phyloP scores from a whole-genome alignment of 1,139 yeast species.

The Candida pseudoviswanathii region DNA sequence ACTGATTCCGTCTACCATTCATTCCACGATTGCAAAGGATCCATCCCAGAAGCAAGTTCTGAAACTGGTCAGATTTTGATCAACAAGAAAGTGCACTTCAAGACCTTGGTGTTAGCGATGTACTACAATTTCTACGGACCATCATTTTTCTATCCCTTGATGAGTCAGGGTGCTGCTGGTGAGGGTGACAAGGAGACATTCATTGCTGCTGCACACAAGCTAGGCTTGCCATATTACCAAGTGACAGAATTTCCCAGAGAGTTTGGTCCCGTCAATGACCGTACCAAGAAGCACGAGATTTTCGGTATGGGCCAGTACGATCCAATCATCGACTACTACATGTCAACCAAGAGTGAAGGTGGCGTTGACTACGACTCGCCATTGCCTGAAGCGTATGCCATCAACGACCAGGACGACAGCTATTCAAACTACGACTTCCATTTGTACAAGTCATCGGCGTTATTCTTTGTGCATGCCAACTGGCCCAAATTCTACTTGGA shows the following conservation, averaged over 20 bases:
- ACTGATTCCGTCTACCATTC: conserved; percentile 18
- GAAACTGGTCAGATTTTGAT: conserved; percentile 63
- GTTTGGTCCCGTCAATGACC: conserved; percentile 31
- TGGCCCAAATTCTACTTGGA: conserved; percentile 37
- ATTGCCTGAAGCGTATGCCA: conserved; percentile 25
- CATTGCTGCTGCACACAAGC: conserved; percentile 58
- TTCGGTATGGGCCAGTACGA: conserved; percentile 45
- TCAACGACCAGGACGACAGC: conserved; percentile 21
- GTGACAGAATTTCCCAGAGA: conserved; percentile 45
- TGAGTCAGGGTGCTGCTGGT: conserved; percentile 62
- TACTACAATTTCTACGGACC: conserved; percentile 62
- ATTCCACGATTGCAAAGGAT: conserved; percentile 54
- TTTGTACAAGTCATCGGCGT: conserved; percentile 28
- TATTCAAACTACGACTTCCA: conserved; percentile 33
- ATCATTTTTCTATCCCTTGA: conserved; percentile 51
- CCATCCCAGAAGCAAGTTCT: conserved; percentile 61
- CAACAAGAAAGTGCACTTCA: conserved; percentile 51
- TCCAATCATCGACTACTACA: conserved; percentile 36
- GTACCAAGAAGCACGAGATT: conserved; percentile 26
- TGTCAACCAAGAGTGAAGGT: conserved; percentile 15
- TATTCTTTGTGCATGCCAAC: conserved; percentile 40
- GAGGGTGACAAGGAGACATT: conserved; percentile 69
- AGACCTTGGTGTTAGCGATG: conserved; percentile 51
- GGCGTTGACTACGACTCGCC: conserved; percentile 18
- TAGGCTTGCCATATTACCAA: conserved; percentile 54